Base-by-base conservation (phyloP, 2,329 filamentous ascomycete species). In the Pyrenochaeta sp. region DNA sequence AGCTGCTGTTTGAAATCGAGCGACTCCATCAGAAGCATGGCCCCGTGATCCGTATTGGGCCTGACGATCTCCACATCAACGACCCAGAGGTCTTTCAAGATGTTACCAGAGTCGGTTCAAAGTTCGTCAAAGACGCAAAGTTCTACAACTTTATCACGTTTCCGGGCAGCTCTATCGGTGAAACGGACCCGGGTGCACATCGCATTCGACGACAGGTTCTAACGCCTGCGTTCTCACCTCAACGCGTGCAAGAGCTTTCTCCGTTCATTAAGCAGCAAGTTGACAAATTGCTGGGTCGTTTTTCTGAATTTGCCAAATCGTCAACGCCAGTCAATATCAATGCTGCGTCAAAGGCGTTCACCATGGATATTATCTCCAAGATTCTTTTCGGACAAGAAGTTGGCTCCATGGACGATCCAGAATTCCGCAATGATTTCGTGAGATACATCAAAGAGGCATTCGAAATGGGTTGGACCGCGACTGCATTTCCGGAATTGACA, bases 41-140 rank as follows among this genome's bases (percentile, higher is more conserved):
- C 6, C 26, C 48, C 1, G 48, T 61, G 5, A 42, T 61, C 13
- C 48, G 58, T 15, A 58, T 61, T 21, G 51, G 35, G 7, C 48
- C 56, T 6, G 48, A 55, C 27, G 56, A 60, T 19, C 42, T 61
- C n/a, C 56, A 61, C 28, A 41, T 60, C 41, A 55, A 53, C 22
- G 58, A 61, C 29, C 53, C 58, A 27, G 53, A 53, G 11, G 29
- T 55, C n/a, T 55, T 41, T 20, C 42, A 26, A 13, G 44, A 50
- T 4, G 47, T 53, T 24, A 53, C 52, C 2, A 41, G 30, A 9
- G 37, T 55, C 7, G 40, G 48, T 2, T 50, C 48, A 2, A 14
- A 28, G 2, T 55, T 53, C 23, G 35, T 26, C 18, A 55, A 55
- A 40, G 48, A 53, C 23, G 41, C 48, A 4, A 23, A 38, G 2